phyloP scores from a whole-genome alignment of 805 yeast genomes.

The Metschnikowia aberdeeniae region DNA sequence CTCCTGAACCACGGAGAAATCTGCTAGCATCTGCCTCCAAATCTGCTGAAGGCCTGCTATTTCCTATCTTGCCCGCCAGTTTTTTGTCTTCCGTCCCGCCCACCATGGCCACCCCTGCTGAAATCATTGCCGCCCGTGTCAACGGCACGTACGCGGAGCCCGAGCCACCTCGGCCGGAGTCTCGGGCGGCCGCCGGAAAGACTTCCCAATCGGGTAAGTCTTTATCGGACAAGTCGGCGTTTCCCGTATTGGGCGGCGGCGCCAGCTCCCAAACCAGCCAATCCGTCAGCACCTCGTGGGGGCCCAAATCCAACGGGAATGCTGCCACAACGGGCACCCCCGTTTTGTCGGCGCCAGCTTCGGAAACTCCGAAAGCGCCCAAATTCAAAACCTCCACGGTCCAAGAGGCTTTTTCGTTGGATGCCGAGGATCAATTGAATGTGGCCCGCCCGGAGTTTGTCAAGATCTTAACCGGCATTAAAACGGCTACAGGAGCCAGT shows the following conservation, averaged over 20 bases:
- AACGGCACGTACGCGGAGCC: constrained; percentile 22
- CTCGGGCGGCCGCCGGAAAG: constrained; percentile 8
- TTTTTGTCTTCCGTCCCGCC: not conserved
- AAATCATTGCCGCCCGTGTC: constrained; percentile 45
- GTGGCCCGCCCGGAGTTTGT: constrained; percentile 62
- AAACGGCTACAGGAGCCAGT: constrained; percentile 56
- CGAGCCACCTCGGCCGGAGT: not conserved
- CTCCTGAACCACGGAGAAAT: not conserved
- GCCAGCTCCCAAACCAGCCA: constrained; percentile 13
- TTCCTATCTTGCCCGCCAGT: constrained; percentile 3
- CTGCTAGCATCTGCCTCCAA: not conserved
- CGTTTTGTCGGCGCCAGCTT: constrained; percentile 8
- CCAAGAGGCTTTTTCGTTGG: constrained; percentile 77
- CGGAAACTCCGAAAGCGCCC: constrained; percentile 12
- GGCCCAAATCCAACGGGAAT: constrained; percentile 28
- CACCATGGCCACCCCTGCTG: constrained; percentile 45
- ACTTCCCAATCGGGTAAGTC: constrained; percentile 30
- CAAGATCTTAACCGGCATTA: constrained; percentile 60
- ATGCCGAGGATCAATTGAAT: constrained; percentile 61
- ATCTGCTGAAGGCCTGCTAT: not conserved
- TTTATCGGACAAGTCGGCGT: constrained; percentile 51
- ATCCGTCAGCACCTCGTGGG: constrained; percentile 39
- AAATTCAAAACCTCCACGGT: constrained; percentile 50
- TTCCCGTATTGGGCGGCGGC: constrained; percentile 61
- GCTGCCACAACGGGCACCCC: constrained; percentile 15